Conservation (phyloP, 2,329 filamentous ascomycete genomes). For the Trichoderma harzianum region DNA sequence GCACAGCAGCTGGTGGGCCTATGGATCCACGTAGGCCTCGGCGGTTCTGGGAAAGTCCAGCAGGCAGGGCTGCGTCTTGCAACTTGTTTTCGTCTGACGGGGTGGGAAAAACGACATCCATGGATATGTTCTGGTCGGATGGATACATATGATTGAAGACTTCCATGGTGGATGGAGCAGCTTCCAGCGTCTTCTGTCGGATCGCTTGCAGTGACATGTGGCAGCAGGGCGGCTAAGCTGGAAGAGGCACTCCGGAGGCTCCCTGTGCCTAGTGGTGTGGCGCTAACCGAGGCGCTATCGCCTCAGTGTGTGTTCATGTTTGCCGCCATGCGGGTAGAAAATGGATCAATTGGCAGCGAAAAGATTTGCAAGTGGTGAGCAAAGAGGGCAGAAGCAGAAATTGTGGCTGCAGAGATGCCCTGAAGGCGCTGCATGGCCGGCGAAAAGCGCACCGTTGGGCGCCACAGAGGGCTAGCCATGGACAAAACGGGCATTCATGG, state of each 20-base stretch:
- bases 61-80: background rate
- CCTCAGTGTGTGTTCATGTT: background rate
- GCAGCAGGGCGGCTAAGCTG: background rate
- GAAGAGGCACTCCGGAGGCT: slow-evolving; percentile 7
- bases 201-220: background rate
- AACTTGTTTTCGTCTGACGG: background rate
- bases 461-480: background rate
- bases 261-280: background rate
- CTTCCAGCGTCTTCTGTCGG: slow-evolving; percentile 5
- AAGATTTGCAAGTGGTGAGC: background rate
- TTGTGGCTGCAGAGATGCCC: slow-evolving; percentile 3
- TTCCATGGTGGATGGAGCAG: background rate
- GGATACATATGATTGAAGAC: no score
- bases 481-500: slow-evolving; percentile 3
- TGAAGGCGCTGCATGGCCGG: background rate
- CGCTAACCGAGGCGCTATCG: background rate
- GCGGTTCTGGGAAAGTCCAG: background rate
- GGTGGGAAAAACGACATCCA: background rate
- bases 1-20: background rate
- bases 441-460: background rate
- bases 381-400: background rate
- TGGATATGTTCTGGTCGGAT: no score
- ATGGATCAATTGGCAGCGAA: background rate
- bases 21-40: background rate
- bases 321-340: background rate